Conservation (phyloP, 371 early-diverging fungal species). For the Synchytrium microbalum region DNA sequence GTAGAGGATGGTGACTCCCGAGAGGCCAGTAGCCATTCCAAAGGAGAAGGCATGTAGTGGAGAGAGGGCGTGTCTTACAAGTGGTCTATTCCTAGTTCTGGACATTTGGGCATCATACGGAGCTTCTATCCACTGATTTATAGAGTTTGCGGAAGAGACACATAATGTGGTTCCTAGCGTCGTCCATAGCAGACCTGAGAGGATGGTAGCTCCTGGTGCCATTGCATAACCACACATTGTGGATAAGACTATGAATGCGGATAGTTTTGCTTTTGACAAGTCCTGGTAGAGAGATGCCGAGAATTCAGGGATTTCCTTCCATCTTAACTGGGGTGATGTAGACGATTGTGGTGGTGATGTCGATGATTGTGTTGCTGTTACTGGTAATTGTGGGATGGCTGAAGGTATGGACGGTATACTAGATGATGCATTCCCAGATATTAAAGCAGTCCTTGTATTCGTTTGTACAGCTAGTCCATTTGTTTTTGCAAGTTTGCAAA, state of each 20-base stretch:
- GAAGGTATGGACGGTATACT: neutral
- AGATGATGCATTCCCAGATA: neutral
- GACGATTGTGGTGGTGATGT: neutral
- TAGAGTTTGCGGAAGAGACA: slow-evolving; percentile 84
- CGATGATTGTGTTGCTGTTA: neutral
- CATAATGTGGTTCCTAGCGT: slow-evolving; percentile 86
- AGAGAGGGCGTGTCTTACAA: slow-evolving; percentile 66
- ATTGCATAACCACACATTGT: slow-evolving; percentile 94
- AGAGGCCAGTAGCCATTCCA: slow-evolving; percentile 60
- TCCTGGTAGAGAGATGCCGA: slow-evolving; percentile 18
- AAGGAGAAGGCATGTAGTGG: slow-evolving; percentile 77
- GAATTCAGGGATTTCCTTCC: slow-evolving; percentile 22
- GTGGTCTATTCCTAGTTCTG: slow-evolving; percentile 78
- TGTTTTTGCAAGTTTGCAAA: no score
- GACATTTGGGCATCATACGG: slow-evolving; percentile 97
- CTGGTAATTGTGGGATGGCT: neutral
- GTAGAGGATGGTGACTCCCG: slow-evolving; percentile 60
- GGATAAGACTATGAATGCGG: slow-evolving; percentile 83
- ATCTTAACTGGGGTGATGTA: slow-evolving; percentile 9
- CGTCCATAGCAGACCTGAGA: slow-evolving; percentile 59
- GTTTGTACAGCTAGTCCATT: no score
- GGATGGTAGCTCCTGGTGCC: slow-evolving; percentile 65
- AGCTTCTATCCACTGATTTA: slow-evolving; percentile 93
- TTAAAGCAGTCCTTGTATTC: no score
- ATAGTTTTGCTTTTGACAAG: slow-evolving; percentile 76